phyloP scores from a whole-genome alignment of 495 filamentous ascomycete genomes.

The Trichocladium uniseriatum region DNA sequence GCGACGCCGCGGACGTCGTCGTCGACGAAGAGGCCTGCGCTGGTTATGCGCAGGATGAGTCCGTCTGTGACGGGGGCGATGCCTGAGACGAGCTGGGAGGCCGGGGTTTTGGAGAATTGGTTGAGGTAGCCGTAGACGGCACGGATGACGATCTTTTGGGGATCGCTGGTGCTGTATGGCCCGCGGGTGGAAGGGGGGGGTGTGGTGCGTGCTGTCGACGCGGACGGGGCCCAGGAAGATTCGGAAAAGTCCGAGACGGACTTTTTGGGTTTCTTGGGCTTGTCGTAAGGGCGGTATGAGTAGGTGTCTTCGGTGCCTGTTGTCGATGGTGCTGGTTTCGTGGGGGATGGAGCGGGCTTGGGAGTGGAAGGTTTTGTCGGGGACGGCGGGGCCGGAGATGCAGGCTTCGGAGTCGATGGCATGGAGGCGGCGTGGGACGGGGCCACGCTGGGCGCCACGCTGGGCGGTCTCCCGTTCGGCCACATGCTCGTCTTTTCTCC shows the following conservation, averaged over 20 bases:
- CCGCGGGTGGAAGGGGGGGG: constrained; percentile 70
- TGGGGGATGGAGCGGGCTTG: constrained; percentile 16
- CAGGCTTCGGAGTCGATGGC: constrained; percentile 9
- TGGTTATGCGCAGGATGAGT: constrained; percentile 72
- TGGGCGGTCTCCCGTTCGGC: constrained; percentile 39
- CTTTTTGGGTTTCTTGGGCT: constrained; percentile 48
- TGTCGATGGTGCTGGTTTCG: constrained; percentile 37
- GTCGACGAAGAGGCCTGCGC: constrained; percentile 91
- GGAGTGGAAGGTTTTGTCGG: constrained; percentile 5
- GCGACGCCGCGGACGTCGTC: constrained; percentile 80
- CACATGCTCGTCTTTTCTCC: constrained; percentile 51
- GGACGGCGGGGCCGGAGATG: constrained; percentile 8
- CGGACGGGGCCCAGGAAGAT: constrained; percentile 72
- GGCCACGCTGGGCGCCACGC: constrained; percentile 31
- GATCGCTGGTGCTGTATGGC: constrained; percentile 74
- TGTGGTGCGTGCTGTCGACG: constrained; percentile 74
- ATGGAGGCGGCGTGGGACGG: constrained; percentile 12
- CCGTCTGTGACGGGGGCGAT: constrained; percentile 74
- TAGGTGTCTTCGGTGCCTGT: constrained; percentile 56
- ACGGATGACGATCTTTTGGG: constrained; percentile 87
- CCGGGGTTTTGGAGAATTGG: constrained; percentile 67
- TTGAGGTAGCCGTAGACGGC: constrained; percentile 88
- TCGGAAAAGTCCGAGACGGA: constrained; percentile 66
- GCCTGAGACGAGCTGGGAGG: constrained; percentile 70
- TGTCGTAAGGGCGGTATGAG: constrained; percentile 79